Conservation (phyloP, 2,329 filamentous ascomycete species). For the Fusarium illudens region DNA sequence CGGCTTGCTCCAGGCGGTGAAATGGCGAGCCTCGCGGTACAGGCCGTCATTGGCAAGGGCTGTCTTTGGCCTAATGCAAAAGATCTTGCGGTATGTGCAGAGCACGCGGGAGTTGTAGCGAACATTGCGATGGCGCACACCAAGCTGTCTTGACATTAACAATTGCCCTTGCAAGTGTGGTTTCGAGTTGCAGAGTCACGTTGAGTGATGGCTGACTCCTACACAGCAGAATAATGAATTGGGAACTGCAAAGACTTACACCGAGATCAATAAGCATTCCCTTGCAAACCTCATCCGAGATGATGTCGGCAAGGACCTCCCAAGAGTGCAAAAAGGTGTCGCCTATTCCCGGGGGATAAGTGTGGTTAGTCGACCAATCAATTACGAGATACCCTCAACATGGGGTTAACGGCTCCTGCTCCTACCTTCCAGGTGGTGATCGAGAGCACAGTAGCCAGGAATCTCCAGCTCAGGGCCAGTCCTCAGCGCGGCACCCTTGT, state of each 20-base stretch:
- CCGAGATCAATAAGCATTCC: constrained; percentile 43
- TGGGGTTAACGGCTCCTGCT: not conserved
- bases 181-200: not conserved
- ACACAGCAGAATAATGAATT: not conserved
- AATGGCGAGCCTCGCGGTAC: not conserved
- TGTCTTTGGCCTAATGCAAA: constrained; percentile 35
- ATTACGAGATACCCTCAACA: not conserved
- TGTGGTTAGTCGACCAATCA: not conserved
- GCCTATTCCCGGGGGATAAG: constrained; percentile 45
- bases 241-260: not conserved
- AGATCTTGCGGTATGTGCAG: constrained; percentile 39
- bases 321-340: constrained; percentile 43
- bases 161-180: not conserved
- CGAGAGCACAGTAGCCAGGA: not conserved
- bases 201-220: not conserved
- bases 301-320: constrained; percentile 44
- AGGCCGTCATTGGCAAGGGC: constrained; percentile 33
- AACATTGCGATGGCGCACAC: constrained; percentile 43
- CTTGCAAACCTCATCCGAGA: constrained; percentile 40
- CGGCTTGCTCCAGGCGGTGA: not conserved
- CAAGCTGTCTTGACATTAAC: constrained; percentile 3
- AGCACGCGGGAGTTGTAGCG: constrained; percentile 49
- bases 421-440: not conserved
- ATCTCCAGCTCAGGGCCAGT: not conserved
- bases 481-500: not conserved